Percentiles rank a stretch among this genome's conserved stretches.
Evolutionary conservation across 257 asterid species (phyloP).

Genomic region (Nicotiana paniculata): DNA sequence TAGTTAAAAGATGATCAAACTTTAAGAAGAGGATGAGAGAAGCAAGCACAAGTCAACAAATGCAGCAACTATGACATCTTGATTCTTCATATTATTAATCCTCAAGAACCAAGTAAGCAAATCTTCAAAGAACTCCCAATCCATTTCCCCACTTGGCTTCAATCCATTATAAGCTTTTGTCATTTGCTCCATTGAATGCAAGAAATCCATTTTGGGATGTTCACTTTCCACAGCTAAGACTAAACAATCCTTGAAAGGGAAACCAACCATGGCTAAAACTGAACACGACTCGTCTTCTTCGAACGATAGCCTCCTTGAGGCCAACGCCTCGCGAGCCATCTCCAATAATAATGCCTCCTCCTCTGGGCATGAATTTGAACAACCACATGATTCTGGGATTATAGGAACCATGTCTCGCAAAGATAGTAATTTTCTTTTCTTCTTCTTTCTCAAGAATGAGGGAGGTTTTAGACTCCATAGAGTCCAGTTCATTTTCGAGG

Average conservation of each 20-base stretch:
- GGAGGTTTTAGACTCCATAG: not conserved
- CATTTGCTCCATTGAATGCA: slow-evolving; percentile 13
- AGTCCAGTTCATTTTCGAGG: not conserved
- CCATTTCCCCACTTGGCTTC: not conserved
- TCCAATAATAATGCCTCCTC: not conserved
- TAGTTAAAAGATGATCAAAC: not conserved
- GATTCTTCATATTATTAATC: slow-evolving; percentile 5
- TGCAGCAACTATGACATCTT: slow-evolving; percentile 9
- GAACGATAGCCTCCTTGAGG: slow-evolving; percentile 9
- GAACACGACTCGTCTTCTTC: slow-evolving; percentile 14
- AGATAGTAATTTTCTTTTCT: not conserved
- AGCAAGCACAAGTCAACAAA: slow-evolving; percentile 11
- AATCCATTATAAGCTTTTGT: not conserved
- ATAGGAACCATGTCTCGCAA: not conserved
- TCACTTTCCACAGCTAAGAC: slow-evolving; percentile 10
- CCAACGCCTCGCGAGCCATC: slow-evolving; percentile 8
- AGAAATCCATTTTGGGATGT: slow-evolving; percentile 5
- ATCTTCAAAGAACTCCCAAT: slow-evolving; percentile 9
- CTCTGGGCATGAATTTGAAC: not conserved
- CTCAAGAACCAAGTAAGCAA: slow-evolving; percentile 16
- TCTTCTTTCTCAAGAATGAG: not conserved
- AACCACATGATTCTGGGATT: not conserved
- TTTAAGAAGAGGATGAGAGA: not conserved
- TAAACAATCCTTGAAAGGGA: slow-evolving; percentile 11
- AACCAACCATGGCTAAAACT: not conserved